These are phyloP conservation scores for Saccharomyces hybrid DNA, from an alignment of 1,139 yeast genomes.

Conservation along the genomic window DNA sequence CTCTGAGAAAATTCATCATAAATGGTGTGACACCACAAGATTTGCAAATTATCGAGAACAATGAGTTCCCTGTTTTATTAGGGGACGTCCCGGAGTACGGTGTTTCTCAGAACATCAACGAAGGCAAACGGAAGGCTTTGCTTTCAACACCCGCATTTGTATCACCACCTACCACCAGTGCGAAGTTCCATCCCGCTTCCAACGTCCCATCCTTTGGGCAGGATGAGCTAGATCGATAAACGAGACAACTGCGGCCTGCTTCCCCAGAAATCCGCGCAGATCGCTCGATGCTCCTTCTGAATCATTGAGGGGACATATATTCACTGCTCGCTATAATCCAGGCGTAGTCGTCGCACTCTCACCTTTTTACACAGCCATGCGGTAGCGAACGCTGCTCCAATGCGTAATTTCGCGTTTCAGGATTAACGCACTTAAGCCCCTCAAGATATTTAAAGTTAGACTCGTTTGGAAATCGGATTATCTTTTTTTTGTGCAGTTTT, in stretches of 20 bases:
- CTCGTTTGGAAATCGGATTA: slow-evolving; percentile 1
- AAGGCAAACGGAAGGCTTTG: background rate
- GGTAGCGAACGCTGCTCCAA: background rate
- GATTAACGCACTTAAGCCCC: background rate
- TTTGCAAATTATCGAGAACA: slow-evolving; percentile 23
- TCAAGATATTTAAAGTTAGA: background rate
- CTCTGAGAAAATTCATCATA: slow-evolving; percentile 30
- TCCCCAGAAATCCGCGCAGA: background rate
- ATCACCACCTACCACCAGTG: background rate
- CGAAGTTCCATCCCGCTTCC: slow-evolving; percentile 2
- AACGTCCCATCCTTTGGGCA: slow-evolving; percentile 29
- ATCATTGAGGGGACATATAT: background rate
- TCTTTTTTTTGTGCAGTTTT: slow-evolving; percentile 4
- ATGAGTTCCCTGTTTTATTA: slow-evolving; percentile 11
- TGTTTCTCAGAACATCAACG: background rate
- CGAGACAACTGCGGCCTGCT: background rate
- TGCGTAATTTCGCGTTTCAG: background rate
- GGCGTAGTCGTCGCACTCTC: background rate
- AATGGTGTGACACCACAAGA: slow-evolving; percentile 35
- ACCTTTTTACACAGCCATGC: background rate
- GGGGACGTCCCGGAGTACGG: slow-evolving; percentile 15
- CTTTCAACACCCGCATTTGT: background rate
- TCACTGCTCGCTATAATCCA: background rate
- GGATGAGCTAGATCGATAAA: slow-evolving; percentile 21
- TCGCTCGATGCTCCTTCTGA: background rate